These are phyloP conservation scores for Erodium maritimum DNA, from an alignment of 345 rosid species.

Conservation along the genomic window DNA sequence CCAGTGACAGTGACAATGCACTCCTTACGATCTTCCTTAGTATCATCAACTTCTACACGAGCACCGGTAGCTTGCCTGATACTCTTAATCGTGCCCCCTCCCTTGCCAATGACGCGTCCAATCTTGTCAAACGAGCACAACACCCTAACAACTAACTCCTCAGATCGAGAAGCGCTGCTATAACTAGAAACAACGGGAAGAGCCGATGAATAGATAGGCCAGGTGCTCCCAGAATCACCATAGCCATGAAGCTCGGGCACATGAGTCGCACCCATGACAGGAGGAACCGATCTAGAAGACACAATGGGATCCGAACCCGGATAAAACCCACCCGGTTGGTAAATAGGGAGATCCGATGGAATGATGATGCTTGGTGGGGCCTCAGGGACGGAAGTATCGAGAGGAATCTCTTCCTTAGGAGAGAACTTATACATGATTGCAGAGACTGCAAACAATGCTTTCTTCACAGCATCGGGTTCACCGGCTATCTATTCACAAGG, in stretches of 20 bases:
- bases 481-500: conserved; percentile 52
- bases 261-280: conserved; percentile 49
- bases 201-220: conserved; percentile 66
- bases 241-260: conserved; percentile 58
- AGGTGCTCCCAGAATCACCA: conserved; percentile 45
- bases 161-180: conserved; percentile 38
- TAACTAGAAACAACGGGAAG: conserved; percentile 57
- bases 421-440: conserved; percentile 78
- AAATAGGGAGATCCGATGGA: conserved; percentile 77
- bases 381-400: conserved; percentile 60
- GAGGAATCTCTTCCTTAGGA: conserved; percentile 81
- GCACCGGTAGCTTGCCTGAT: conserved; percentile 92
- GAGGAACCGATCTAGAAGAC: conserved; percentile 50
- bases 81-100: conserved; percentile 77
- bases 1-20: conserved; percentile 60
- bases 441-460: conserved; percentile 75
- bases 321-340: conserved; percentile 62
- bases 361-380: conserved; percentile 63
- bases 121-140: conserved; percentile 70
- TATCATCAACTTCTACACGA: conserved; percentile 74
- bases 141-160: conserved; percentile 56
- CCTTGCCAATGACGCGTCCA: conserved; percentile 96
- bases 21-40: conserved; percentile 50
- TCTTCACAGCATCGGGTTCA: conserved; percentile 65
- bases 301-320: conserved; percentile 46